Evolutionary conservation across 2,329 filamentous ascomycete species (phyloP), one percentile per base, ranked within the genome.

Genomic region (Epicoccum nigrum): DNA sequence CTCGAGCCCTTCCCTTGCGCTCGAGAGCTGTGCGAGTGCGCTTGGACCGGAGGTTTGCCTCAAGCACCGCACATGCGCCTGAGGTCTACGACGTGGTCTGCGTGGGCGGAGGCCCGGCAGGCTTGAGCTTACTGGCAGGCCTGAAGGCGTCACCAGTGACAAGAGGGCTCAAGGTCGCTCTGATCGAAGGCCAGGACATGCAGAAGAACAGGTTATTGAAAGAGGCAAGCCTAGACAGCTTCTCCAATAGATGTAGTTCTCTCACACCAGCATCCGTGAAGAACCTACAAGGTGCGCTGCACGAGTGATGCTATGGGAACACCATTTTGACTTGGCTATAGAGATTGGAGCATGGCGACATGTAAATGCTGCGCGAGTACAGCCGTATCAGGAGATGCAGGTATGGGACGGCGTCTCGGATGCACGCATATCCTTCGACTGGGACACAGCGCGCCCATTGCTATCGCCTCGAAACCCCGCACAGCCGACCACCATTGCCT

Each of bases 341-440:
- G 79, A 82, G 4, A 94, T 96, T 54, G 94, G 93, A 28, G 92
- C 88, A 41, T 97, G 93, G 94, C 69, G 80, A 6, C 86, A 95
- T 68, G 78, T 97, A 54, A 82, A 89, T 60, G 77, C 80, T 33
- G 79, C 84, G 5, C 85, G 94, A 25, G 84, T 94, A 27, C 92
- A 97, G 76, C 83, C 86, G 1, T 99, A 97, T 73, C 87, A 95
- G 53, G 89, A 93, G 64, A 99, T 99, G 94, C 89, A 96, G 72
- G 94, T 97, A 25, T 99, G 95, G 94, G 94, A 99, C 72, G 95
- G 93, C 56, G 85, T 96, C 49, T 90, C 89, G 32, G 92, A 86
- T 52, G 90, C 92, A 28, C 85, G 87, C 62, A 94, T 99, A 70
- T 88, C 90, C 62, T 99, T 99, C 73, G 89, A 94, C 75, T 89